Percentiles rank a stretch among this genome's conserved stretches.
phyloP scores from a whole-genome alignment of 176 grass and related monocot genomes.

The Zizania latifolia region DNA sequence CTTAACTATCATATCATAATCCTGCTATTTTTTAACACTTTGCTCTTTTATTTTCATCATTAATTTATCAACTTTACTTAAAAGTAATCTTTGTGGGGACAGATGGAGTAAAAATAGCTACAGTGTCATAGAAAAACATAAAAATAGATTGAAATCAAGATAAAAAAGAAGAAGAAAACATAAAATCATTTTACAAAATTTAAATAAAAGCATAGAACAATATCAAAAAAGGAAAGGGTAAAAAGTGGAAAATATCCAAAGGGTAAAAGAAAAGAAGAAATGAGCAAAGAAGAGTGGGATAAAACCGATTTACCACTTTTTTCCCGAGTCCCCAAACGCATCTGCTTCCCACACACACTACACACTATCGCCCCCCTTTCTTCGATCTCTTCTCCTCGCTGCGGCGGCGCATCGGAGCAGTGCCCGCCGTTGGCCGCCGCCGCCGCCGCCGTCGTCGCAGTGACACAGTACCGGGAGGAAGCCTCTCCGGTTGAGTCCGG shows the following conservation, averaged over 20 bases:
- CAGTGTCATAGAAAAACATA: no score
- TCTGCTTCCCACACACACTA: background rate
- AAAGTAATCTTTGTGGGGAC: no score
- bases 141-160: background rate
- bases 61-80: no score
- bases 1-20: no score
- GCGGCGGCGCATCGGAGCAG: background rate
- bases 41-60: no score
- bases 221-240: background rate
- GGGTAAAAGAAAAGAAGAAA: background rate
- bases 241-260: background rate
- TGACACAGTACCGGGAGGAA: background rate
- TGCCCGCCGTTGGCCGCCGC: background rate
- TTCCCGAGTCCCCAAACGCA: background rate
- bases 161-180: no score
- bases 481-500: background rate
- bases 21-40: no score
- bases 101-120: no score
- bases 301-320: conserved; percentile 6
- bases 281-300: background rate
- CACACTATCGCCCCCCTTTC: background rate
- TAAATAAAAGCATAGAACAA: background rate
- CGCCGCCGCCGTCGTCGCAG: no score
- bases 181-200: background rate
- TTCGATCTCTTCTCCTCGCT: background rate